Percentiles rank a stretch among this genome's conserved stretches.
These are phyloP conservation scores for Cylindrotheca closterium DNA, from an alignment of 108 stramenopile species.

Conservation along the genomic window DNA sequence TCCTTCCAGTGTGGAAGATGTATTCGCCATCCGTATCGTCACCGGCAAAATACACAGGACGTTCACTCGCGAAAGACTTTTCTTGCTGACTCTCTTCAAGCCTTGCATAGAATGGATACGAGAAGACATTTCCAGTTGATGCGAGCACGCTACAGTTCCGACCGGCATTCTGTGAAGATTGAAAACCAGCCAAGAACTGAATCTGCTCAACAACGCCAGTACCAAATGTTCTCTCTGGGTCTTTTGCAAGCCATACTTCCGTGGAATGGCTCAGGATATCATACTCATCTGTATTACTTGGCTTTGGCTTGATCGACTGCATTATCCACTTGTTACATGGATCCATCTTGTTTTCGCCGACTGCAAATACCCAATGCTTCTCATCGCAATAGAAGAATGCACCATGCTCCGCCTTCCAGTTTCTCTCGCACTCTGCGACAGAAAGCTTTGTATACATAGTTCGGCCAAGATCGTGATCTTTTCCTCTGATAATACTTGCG, in stretches of 20 bases:
- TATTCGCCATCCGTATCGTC: neutral
- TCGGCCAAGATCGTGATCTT: neutral
- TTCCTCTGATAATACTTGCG: too few species aligned
- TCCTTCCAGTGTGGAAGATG: neutral
- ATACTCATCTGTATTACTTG: neutral
- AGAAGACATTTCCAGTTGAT: neutral
- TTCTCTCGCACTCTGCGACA: neutral
- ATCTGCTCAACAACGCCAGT: neutral
- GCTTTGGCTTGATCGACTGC: neutral
- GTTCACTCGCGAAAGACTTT: neutral
- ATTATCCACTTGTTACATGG: neutral
- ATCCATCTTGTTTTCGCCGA: neutral
- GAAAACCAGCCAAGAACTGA: neutral
- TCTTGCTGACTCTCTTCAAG: too few species aligned
- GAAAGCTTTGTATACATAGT: neutral
- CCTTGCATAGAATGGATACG: neutral
- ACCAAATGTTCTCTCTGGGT: neutral
- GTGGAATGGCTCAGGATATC: neutral
- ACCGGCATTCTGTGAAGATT: neutral
- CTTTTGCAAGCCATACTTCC: neutral
- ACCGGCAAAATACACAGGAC: neutral
- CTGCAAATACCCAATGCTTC: neutral
- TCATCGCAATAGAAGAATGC: neutral
- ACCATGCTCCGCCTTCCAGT: neutral
- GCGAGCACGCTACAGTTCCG: neutral